Conservation (phyloP, 208 protist species). For the Borovskyia barvae region DNA sequence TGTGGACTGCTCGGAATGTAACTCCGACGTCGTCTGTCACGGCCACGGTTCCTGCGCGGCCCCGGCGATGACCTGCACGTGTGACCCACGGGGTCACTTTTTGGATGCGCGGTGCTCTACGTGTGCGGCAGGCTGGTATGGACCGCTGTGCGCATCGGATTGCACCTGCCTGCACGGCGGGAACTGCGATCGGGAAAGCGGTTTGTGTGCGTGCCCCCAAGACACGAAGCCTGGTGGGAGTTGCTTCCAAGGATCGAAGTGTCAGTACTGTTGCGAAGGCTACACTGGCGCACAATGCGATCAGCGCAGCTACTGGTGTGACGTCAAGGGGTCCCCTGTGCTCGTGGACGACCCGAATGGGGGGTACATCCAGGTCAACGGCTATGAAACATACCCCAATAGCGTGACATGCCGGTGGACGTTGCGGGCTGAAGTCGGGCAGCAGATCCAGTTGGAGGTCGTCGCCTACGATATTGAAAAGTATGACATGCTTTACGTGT, state of each 20-base stretch:
- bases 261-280: conserved; percentile 73
- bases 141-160: conserved; percentile 56
- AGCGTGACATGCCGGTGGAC: conserved; percentile 58
- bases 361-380: conserved; percentile 73
- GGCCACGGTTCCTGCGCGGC: conserved; percentile 56
- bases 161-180: conserved; percentile 63
- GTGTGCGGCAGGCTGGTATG: conserved; percentile 73
- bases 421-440: conserved; percentile 32
- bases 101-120: conserved; percentile 32
- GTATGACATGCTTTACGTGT: conserved; percentile 46
- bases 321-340: conserved; percentile 35
- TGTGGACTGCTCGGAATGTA: conserved; percentile 72
- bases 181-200: conserved; percentile 42
- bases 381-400: conserved; percentile 45
- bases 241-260: conserved; percentile 61
- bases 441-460: conserved; percentile 40
- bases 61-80: conserved; percentile 44
- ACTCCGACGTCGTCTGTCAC: conserved; percentile 52
- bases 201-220: conserved; percentile 53
- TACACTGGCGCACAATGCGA: conserved; percentile 57
- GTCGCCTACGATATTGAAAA: conserved; percentile 41
- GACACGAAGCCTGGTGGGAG: conserved; percentile 13
- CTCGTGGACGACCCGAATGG: conserved; percentile 28
- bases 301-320: conserved; percentile 76
- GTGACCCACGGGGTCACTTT: conserved; percentile 58